phyloP scores from a whole-genome alignment of 192 early-diverging fungal species.

The Dissophora globulifera region DNA sequence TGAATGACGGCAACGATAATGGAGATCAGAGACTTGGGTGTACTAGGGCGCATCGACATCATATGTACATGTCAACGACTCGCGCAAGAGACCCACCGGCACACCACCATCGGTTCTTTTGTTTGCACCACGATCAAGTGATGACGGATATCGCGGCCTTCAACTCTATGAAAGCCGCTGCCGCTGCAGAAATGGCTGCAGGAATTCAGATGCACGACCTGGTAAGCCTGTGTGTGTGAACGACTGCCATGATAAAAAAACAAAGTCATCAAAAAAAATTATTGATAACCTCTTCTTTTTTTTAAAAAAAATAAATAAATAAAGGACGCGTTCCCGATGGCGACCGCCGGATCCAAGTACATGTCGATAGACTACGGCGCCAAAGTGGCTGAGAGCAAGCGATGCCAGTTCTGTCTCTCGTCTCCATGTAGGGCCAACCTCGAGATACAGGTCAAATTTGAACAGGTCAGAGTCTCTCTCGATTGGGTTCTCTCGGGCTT shows the following conservation, averaged over 20 bases:
- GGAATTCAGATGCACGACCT: not conserved
- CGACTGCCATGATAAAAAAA: too few relatives aligned
- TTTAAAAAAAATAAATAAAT: not conserved
- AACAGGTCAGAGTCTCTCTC: conserved; percentile 35
- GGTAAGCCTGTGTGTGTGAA: not conserved
- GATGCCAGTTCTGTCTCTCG: conserved; percentile 37
- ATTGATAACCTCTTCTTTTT: not conserved
- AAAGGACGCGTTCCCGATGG: not conserved
- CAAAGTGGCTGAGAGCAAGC: conserved; percentile 22
- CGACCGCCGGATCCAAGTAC: conserved; percentile 35
- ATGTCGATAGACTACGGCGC: conserved; percentile 25
- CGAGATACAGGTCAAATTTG: conserved; percentile 34
- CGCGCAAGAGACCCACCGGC: not conserved
- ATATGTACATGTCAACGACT: conserved; percentile 6
- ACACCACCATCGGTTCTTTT: conserved; percentile 38
- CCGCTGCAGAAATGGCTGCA: not conserved
- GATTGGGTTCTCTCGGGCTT: conserved; percentile 48
- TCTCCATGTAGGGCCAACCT: conserved; percentile 41
- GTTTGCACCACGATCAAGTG: conserved; percentile 39
- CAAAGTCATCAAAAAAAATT: too few relatives aligned
- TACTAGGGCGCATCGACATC: conserved; percentile 17
- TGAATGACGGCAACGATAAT: not conserved
- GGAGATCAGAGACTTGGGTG: not conserved
- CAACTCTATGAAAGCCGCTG: not conserved
- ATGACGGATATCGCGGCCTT: conserved; percentile 35